Evolutionary conservation across 352 stramenopile species (phyloP), one percentile per base, ranked within the genome.

Genomic region (Salisapilia sapeloensis): DNA sequence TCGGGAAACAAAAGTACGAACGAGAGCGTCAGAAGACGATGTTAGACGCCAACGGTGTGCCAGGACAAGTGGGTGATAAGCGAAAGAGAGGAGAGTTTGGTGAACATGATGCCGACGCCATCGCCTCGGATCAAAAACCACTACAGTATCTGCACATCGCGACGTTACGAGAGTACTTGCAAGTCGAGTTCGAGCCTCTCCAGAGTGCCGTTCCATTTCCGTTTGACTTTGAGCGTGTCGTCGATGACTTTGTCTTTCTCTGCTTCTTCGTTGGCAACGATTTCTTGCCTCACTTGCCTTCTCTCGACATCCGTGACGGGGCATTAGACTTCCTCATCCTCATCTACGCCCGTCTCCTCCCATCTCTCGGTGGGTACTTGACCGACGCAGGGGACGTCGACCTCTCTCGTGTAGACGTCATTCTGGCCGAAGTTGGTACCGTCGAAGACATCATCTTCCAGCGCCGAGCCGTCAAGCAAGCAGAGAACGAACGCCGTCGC

Each of bases 211-310:
- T 97, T 10, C 85, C 91, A 14, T 97, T 98, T 58, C 40, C 60
- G 33, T 97, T 96, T 55, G 81, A 97, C 46, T 96, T 98, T 30
- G 94, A 99, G 64, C 66, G 93, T 38, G 48, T 99, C n/a, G 59
- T 99, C 22, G 95, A 99, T 58, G 96, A 99, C 62, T 95, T 99
- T 57, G 93, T 99, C 7, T 98, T 99, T 60, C 59, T 98, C 24
- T 99, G 93, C 61, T 99, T 99, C 60, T 98, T 99, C 52, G 92
- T 99, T 2, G 94, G 94, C 1, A 98, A 98, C 66, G 95, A 99
- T 74, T 99, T 99, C 58, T 58, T 99, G 40, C 95, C 94, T 24
- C 94, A 98, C 56, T 55, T 99, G 27, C 95, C 95, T 5, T 96
- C 78, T 35, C 71, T 99, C 20, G 94, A 98, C 48, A 99, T 99